These are phyloP conservation scores for Parietaria judaica DNA, from an alignment of 306 rosid species.

Conservation along the genomic window DNA sequence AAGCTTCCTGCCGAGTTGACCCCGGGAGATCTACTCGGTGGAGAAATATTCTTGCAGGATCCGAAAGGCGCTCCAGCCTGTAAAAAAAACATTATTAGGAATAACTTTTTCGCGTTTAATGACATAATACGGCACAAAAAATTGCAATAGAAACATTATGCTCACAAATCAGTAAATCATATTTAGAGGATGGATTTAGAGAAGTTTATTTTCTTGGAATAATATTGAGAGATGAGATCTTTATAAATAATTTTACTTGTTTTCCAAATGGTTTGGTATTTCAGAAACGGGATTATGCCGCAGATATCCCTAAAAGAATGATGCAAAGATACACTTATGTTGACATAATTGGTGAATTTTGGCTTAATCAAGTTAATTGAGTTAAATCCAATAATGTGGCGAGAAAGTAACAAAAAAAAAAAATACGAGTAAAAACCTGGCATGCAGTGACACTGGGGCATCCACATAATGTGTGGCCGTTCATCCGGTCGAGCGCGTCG, in stretches of 20 bases:
- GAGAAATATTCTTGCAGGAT: constrained; percentile 69
- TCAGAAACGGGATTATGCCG: no score
- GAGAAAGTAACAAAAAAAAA: constrained; percentile 11
- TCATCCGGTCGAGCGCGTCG: constrained; percentile 68
- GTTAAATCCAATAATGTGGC: neutral
- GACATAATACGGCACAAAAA: constrained; percentile 8
- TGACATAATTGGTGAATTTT: no score
- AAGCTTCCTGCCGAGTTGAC: constrained; percentile 63
- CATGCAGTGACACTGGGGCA: constrained; percentile 68
- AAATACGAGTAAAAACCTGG: constrained; percentile 54
- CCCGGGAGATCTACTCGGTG: constrained; percentile 43
- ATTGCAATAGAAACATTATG: neutral
- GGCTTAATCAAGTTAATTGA: neutral
- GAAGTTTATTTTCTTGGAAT: no score
- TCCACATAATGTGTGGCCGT: constrained; percentile 73
- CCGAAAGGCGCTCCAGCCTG: constrained; percentile 86
- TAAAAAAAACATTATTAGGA: constrained; percentile 17
- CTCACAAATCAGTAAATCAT: neutral
- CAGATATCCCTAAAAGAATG: no score
- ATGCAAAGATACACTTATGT: no score
- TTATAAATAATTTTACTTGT: no score
- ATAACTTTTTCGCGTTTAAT: neutral
- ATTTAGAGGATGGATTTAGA: no score
- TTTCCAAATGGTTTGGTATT: no score
- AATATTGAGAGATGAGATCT: no score